These are phyloP conservation scores for Penicillium parvum DNA, from an alignment of 495 filamentous ascomycete species.

Conservation along the genomic window DNA sequence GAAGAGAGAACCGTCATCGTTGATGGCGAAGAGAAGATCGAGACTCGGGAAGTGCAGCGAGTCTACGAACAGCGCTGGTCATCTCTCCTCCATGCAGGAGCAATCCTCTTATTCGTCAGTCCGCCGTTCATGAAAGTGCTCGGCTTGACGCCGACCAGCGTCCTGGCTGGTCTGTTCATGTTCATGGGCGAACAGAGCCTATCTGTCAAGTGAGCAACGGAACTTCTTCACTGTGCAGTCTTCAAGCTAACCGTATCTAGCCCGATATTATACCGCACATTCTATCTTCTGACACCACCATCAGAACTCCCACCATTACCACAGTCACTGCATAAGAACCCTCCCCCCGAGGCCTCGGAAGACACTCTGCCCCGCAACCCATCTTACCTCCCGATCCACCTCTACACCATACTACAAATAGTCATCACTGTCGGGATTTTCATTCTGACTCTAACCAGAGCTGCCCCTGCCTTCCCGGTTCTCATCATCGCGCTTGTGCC, in stretches of 20 bases:
- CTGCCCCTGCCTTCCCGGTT: conserved; percentile 61
- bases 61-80: conserved; percentile 71
- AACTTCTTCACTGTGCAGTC: background rate
- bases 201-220: conserved; percentile 51
- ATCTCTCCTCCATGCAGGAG: conserved; percentile 56
- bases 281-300: conserved; percentile 59
- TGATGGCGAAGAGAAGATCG: conserved; percentile 37
- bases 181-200: conserved; percentile 73
- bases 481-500: conserved; percentile 65
- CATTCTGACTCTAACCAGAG: conserved; percentile 59
- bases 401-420: conserved; percentile 60
- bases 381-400: conserved; percentile 56
- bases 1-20: conserved; percentile 35
- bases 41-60: conserved; percentile 37
- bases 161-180: conserved; percentile 64
- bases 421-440: conserved; percentile 58
- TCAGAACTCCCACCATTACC: conserved; percentile 61
- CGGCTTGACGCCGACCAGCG: conserved; percentile 64
- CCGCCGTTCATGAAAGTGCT: conserved; percentile 67
- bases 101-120: conserved; percentile 57
- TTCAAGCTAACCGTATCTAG: conserved; percentile 15
- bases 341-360: background rate
- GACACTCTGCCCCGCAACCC: conserved; percentile 13
- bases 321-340: conserved; percentile 25
- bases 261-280: conserved; percentile 61